These are phyloP conservation scores for Cytospora chrysosperma DNA, from an alignment of 2,329 filamentous ascomycete genomes.

Conservation along the genomic window DNA sequence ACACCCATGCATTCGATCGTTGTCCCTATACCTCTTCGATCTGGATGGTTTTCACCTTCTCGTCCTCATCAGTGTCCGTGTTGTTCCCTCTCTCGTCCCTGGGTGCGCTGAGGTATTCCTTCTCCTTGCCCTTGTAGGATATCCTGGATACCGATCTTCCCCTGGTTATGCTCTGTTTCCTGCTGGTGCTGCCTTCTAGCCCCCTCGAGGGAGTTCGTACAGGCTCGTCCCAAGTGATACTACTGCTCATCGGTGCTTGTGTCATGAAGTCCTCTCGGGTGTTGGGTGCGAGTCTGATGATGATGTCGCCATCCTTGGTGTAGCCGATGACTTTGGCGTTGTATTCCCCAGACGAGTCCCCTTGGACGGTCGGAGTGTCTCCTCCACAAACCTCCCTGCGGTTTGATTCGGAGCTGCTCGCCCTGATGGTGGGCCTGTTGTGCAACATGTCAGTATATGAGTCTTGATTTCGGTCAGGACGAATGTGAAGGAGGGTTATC, in stretches of 20 bases:
- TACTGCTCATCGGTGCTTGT: neutral
- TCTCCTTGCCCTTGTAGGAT: slow-evolving; percentile 26
- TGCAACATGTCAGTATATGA: neutral
- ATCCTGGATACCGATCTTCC: slow-evolving; percentile 11
- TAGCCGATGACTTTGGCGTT: slow-evolving; percentile 23
- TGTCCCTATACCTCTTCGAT: neutral
- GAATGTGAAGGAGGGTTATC: neutral
- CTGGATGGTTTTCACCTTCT: neutral
- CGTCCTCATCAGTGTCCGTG: neutral
- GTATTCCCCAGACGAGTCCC: slow-evolving; percentile 13
- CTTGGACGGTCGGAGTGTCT: neutral
- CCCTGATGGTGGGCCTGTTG: slow-evolving; percentile 15
- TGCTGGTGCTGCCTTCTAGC: neutral
- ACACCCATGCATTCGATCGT: neutral
- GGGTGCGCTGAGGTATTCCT: slow-evolving; percentile 13
- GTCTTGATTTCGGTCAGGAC: no score
- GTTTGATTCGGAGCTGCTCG: slow-evolving; percentile 13
- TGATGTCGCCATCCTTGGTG: slow-evolving; percentile 23
- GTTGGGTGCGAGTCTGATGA: slow-evolving; percentile 17
- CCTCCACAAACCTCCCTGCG: slow-evolving; percentile 2
- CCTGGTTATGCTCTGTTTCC: slow-evolving; percentile 8
- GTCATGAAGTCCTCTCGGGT: slow-evolving; percentile 11
- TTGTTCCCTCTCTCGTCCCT: neutral
- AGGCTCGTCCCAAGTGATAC: slow-evolving; percentile 20
- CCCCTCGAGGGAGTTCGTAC: neutral